Percentiles rank a stretch among this genome's conserved stretches.
phyloP scores from a whole-genome alignment of 2,329 filamentous ascomycete species.

The Tympanopsis confertula region DNA sequence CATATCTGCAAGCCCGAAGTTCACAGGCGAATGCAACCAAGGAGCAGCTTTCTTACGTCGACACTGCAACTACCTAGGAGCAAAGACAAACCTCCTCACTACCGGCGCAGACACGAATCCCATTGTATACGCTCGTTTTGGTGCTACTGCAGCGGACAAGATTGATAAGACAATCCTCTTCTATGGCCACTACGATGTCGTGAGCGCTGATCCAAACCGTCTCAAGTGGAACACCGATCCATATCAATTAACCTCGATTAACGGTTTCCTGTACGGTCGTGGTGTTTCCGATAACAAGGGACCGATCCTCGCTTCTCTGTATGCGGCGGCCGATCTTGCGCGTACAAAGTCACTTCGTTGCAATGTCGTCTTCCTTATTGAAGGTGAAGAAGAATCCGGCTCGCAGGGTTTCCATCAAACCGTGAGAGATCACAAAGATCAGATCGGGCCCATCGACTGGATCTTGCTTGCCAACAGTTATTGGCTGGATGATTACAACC shows the following conservation, averaged over 20 bases:
- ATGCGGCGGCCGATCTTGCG: conserved; percentile 80
- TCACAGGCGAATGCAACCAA: conserved; percentile 81
- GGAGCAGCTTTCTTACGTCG: conserved; percentile 83
- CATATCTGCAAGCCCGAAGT: conserved; percentile 75
- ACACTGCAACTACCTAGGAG: conserved; percentile 85
- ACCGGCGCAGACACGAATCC: conserved; percentile 67
- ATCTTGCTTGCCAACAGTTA: conserved; percentile 95
- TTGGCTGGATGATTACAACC: conserved; percentile 92
- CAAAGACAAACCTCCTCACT: conserved; percentile 79
- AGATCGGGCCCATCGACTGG: conserved; percentile 86
- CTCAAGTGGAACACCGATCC: conserved; percentile 80
- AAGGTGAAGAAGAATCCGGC: conserved; percentile 92
- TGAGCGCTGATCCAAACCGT: conserved; percentile 73
- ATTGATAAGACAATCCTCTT: conserved; percentile 77
- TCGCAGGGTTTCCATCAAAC: conserved; percentile 82
- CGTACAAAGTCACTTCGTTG: conserved; percentile 72
- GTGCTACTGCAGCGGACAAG: conserved; percentile 53
- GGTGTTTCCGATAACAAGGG: conserved; percentile 98
- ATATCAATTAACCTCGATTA: conserved; percentile 74
- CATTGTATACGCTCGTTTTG: conserved; percentile 80
- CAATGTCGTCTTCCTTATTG: conserved; percentile 86
- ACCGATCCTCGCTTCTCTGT: conserved; percentile 84
- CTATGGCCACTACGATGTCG: conserved; percentile 97
- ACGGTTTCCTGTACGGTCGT: conserved; percentile 87
- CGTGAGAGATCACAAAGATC: conserved; percentile 65